Percentiles rank a stretch among this genome's conserved stretches.
Evolutionary conservation across 2,329 filamentous ascomycete species (phyloP).

Genomic region (Colletotrichum karsti): DNA sequence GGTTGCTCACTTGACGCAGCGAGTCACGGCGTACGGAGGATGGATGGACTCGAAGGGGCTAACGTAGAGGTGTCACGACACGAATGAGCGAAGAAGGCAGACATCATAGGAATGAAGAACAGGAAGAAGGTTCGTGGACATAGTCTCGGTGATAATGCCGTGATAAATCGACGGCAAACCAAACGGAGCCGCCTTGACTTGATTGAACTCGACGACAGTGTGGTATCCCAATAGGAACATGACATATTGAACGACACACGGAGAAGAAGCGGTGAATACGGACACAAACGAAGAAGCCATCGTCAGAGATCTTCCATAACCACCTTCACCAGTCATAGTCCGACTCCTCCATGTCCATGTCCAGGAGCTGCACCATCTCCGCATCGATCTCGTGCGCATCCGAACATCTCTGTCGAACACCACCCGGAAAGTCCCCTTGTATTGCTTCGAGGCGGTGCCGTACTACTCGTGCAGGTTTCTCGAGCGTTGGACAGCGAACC

Average conservation of each 20-base stretch:
- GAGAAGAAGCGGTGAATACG: neutral
- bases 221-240: neutral
- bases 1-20: neutral
- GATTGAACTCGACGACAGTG: neutral
- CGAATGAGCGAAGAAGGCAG: neutral
- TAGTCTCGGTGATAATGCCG: neutral
- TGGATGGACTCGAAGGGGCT: neutral
- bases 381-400: neutral
- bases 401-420: neutral
- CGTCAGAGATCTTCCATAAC: neutral
- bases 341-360: neutral
- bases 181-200: neutral
- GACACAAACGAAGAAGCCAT: neutral
- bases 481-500: neutral
- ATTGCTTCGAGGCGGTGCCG: neutral
- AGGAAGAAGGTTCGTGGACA: neutral
- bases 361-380: neutral
- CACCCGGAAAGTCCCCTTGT: neutral
- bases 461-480: neutral
- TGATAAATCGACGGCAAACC: neutral
- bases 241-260: neutral
- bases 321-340: neutral
- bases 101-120: neutral
- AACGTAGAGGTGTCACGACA: neutral
- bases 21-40: neutral